Evolutionary conservation across 2,329 filamentous ascomycete species (phyloP), one percentile per base, ranked within the genome.

Genomic region (Cordyceps militaris): DNA sequence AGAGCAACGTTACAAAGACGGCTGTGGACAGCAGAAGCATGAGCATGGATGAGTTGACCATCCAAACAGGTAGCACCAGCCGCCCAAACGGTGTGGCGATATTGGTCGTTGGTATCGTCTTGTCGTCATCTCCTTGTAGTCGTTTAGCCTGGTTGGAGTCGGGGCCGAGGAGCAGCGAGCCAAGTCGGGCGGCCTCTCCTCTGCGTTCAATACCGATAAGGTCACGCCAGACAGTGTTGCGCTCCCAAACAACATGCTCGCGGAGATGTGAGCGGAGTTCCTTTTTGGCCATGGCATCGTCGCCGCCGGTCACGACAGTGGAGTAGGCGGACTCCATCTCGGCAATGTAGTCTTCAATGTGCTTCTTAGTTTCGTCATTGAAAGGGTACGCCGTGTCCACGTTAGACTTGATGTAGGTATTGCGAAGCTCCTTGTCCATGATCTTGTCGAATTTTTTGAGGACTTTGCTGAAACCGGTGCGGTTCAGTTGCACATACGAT

Each of bases 381-480:
- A 99, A 99, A 1, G 91, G 88, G 65, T 94, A 89, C 0, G 92
- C 88, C 1, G 85, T 78, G 59, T 89, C 84, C 55, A 99, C 91
- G 36, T 82, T 79, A 32, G 83, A 75, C 57, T 83, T 80, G 71
- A 97, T 84, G 70, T 96, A 99, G 47, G 80, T 76, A 14, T 82
- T 77, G 63, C 93, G 91, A 57, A 97, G 77, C 65, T 86, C 86
- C 63, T 87, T 86, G 71, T 97, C 88, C 59, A 96, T 75, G 58
- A 89, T 97, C 78, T 99, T 99, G 79, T 99, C 94, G 68, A 94
- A 99, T 73, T 99, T 99, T 75, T 99, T 99, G 64, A 97, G 76
- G 0, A 96, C 92, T 74, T 99, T 99, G 67, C 87, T 84, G 74
- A 99, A 99, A 13, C 94, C 94, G 0, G 94, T 99, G 73, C 89